Evolutionary conservation across 2,329 filamentous ascomycete species (phyloP).

Genomic region (Colletotrichum sp.): DNA sequence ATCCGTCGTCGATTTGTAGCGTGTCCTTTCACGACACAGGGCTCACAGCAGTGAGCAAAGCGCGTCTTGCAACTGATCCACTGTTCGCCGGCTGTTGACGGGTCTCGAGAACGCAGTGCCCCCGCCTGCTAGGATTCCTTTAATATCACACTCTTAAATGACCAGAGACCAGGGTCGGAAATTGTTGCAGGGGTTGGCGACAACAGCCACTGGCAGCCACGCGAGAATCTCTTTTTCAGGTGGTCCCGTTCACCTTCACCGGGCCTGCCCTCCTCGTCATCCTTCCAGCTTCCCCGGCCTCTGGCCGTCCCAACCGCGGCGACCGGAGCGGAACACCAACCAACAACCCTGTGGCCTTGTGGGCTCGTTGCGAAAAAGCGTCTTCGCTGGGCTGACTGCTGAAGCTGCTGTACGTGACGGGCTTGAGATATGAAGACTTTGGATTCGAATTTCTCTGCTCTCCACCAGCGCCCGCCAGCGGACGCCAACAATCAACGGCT

Average conservation of each 20-base stretch:
- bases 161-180: constrained; percentile 15
- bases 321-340: neutral
- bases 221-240: neutral
- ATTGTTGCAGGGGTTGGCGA: neutral
- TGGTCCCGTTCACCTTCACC: neutral
- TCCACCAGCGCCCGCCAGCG: neutral
- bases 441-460: neutral
- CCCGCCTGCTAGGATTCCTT: neutral
- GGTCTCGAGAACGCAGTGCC: neutral
- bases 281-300: neutral
- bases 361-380: neutral
- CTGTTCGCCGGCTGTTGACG: neutral
- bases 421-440: neutral
- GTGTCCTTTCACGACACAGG: neutral
- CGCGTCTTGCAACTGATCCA: neutral
- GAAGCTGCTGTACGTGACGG: neutral
- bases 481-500: neutral
- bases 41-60: neutral
- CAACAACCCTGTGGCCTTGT: neutral
- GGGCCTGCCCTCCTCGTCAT: neutral
- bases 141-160: constrained; percentile 13
- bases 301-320: neutral
- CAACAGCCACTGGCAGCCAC: neutral
- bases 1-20: neutral
- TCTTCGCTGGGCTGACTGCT: neutral